Base-by-base conservation (phyloP, 1,139 yeast species). In the Debaryomyces robertsiae region DNA sequence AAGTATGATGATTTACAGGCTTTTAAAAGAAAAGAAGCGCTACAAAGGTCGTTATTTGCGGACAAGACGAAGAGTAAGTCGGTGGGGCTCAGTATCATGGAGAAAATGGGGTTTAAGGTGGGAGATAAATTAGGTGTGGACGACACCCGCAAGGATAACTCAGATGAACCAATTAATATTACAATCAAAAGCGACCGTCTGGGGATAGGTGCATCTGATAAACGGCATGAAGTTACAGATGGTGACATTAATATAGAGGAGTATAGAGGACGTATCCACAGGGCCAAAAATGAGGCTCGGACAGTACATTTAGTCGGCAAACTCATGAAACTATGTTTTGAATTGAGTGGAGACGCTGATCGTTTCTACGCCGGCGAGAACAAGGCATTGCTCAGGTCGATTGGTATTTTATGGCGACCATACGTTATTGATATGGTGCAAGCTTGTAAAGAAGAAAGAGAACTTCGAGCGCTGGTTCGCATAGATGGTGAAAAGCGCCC, bases 41-140 rank as follows among this genome's bases (percentile, higher is more conserved):
- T 49, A 11, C 37, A 45, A 13, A 35, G 30, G n/a, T 50, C 57
- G 5, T 39, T 53, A 17, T 48, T 53, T 36, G 28, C 34, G 4
- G 22, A 29, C 3, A 27, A 38, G n/a, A 9, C 33, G 33, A 27
- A 42, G 25, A 30, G 38, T 3, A 54, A 55, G 6, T 70, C 79
- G 0, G 65, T 71, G 35, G 84, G 82, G 0, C 60, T 76, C 19
- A 49, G 64, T 6, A 77, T 79, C 45, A 77, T 79, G 84, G 61
- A 67, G 46, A 71, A 66, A 50, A 79, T 79, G 84, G 84, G 84
- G 2, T 79, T 68, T 50, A 65, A 63, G 44, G 53, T 65, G 2
- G 82, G 81, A 9, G 61, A 66, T 9, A 47, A 70, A 0, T 55
- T 77, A 13, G 82, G 82, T 0, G 47, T 45, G 13, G 46, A 33